These are phyloP conservation scores for Kwoniella botswanensis DNA, from an alignment of 768 basidiomycete genomes.

Conservation along the genomic window DNA sequence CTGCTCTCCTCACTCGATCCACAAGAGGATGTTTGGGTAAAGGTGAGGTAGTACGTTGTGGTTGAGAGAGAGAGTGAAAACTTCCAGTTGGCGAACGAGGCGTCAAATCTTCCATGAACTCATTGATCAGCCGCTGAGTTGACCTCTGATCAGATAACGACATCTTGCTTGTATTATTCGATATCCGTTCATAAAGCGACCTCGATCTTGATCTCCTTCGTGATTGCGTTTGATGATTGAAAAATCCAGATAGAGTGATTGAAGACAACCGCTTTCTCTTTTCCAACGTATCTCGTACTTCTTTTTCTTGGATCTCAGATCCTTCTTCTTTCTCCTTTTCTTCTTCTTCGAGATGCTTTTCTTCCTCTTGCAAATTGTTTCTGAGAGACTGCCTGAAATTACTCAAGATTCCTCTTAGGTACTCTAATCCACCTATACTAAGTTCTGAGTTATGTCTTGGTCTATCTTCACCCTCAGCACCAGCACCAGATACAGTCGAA, in stretches of 20 bases:
- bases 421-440: conserved; percentile 13
- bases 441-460: not conserved
- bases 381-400: conserved; percentile 1
- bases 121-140: conserved; percentile 11
- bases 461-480: not conserved
- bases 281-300: not conserved
- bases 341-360: not conserved
- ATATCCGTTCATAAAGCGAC: not conserved
- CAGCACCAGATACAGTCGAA: not conserved
- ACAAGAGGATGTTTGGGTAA: conserved; percentile 5
- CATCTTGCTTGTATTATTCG: not conserved
- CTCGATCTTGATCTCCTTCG: not conserved
- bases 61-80: not conserved
- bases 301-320: not conserved
- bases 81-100: conserved; percentile 15
- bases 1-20: conserved; percentile 1
- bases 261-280: conserved; percentile 8
- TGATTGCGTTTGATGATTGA: not conserved
- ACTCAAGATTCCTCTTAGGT: not conserved
- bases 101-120: conserved; percentile 15
- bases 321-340: not conserved
- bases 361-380: not conserved
- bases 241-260: conserved; percentile 7
- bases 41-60: not conserved
- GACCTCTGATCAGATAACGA: conserved; percentile 19